These are phyloP conservation scores for Malania oleifera DNA, from an alignment of 164 flowering plant species.

Conservation along the genomic window DNA sequence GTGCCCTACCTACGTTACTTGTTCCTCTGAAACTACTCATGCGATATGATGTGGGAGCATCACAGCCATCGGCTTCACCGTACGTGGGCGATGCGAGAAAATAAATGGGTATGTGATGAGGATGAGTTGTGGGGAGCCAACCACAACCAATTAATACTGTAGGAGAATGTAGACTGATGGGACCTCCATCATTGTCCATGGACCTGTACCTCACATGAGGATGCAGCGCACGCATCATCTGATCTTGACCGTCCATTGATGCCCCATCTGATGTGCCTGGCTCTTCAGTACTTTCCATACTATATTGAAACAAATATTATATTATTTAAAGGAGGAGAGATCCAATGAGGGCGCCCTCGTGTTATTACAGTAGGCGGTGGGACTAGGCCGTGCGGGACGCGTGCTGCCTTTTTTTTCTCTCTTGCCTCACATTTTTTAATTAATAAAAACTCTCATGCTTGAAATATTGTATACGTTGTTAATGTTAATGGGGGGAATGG, in stretches of 20 bases:
- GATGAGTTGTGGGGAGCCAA: too few species aligned
- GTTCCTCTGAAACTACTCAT: slow-evolving; percentile 8
- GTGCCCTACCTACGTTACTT: slow-evolving; percentile 16
- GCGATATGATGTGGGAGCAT: neutral
- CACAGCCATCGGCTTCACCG: neutral
- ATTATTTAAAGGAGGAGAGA: neutral
- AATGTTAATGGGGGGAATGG: too few species aligned
- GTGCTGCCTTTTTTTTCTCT: too few species aligned
- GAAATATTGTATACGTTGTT: too few species aligned
- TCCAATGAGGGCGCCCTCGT: neutral
- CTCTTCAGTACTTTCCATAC: neutral
- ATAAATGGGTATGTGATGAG: too few species aligned
- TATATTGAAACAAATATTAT: too few species aligned
- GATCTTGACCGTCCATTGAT: slow-evolving; percentile 13
- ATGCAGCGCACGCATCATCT: neutral
- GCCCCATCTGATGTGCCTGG: neutral
- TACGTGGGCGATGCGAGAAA: too few species aligned
- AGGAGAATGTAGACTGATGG: neutral
- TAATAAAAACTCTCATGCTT: too few species aligned
- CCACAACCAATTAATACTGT: too few species aligned
- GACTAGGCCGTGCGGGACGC: too few species aligned
- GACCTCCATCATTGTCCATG: slow-evolving; percentile 15
- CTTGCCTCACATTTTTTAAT: too few species aligned
- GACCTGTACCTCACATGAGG: slow-evolving; percentile 13
- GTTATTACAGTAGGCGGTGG: neutral